Base-by-base conservation (phyloP, 306 rosid species). In the Gastrolobium villosum region DNA sequence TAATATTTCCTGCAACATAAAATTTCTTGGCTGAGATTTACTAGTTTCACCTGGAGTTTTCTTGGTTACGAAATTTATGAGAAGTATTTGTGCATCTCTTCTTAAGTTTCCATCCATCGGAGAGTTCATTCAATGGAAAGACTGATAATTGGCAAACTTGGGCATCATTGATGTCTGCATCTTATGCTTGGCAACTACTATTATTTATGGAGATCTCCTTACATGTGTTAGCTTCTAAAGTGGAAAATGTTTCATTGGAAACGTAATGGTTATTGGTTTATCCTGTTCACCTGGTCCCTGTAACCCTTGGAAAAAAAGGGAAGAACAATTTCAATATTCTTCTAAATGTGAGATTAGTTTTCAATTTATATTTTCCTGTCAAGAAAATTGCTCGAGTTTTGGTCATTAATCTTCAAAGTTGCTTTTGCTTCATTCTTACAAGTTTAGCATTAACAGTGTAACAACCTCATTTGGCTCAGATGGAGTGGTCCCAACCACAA, bases 401-500 rank as follows among this genome's bases (percentile, higher is more conserved):
- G 30, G 57, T 44, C 66, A 10, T 74, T 54, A 71, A 46, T 72
- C 54, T 70, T 78, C 14, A 1, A 7, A 46, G 14, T 28, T 75
- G 65, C 11, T 35, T 39, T 52, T 70, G 3, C 48, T 59, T 63
- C 30, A 20, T 50, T 71, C 71, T 57, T 70, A 70, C 76, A 45
- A 82, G 48, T 74, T 45, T 83, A 77, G 45, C 68, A 57, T 70
- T 75, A 65, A 73, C 30, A 34, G 32, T 39, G 61, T 78, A 72
- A 78, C 59, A 31, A 52, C 50, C 70, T 61, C 32, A 45, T 60
- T 61, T 83, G 75, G 72, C 81, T 82, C 90, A 91, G 99, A 81
- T 87, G 98, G 98, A 96, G 79, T 96, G 99, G 99, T 96, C 99
- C 56, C 97, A 88, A 77, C 99, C 99, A 55, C 87, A 90, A 85